Base-by-base conservation (phyloP, 352 stramenopile species). In the Phytophthora sojae region DNA sequence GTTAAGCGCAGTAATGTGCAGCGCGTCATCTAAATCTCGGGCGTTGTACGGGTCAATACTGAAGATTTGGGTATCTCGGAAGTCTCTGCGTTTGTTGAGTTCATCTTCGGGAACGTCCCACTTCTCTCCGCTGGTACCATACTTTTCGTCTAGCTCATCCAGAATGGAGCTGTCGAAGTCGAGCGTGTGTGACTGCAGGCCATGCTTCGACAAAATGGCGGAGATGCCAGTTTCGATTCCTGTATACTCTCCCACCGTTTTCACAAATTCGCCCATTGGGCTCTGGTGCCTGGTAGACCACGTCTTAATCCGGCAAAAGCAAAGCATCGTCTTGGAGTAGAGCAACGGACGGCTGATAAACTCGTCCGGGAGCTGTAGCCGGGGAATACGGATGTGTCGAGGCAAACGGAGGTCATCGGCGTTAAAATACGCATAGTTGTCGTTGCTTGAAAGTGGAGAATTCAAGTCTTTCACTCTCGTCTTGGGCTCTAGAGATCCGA, bases 1-100 rank as follows among this genome's bases (percentile, higher is more conserved):
- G 25, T 92, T 66, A 2, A 98, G 67, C 8, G 79, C 76, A 21
- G 81, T 85, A 63, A 99, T 94, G 70, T 98, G 95, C 50, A 99
- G 75, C 23, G 97, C 97, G 76, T 99, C 98, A 64, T 99, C 97
- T 47, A 99, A 80, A 89, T 99, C 97, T 23, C 94, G 95, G 3
- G 97, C 96, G 11, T 96, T 99, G 51, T 96, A 97, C 19, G 97
- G 97, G 82, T 99, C 97, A 50, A 99, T 99, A 6, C 96, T 99
- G 71, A 99, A 99, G 60, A 99, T 98, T 53, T 96, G 85, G 29
- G 71, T 64, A 0, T 80, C 52, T 7, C 97, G 89, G 54, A 99
- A 98, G 73, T 99, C 97, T 1, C 93, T 84, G 17, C 97, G 83
- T 21, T 83, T 82, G 12, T 76, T 83, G 1, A 97, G 69, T 67